Evolutionary conservation across 495 filamentous ascomycete genomes (phyloP).

Genomic region (Lasiosphaeria hispida): DNA sequence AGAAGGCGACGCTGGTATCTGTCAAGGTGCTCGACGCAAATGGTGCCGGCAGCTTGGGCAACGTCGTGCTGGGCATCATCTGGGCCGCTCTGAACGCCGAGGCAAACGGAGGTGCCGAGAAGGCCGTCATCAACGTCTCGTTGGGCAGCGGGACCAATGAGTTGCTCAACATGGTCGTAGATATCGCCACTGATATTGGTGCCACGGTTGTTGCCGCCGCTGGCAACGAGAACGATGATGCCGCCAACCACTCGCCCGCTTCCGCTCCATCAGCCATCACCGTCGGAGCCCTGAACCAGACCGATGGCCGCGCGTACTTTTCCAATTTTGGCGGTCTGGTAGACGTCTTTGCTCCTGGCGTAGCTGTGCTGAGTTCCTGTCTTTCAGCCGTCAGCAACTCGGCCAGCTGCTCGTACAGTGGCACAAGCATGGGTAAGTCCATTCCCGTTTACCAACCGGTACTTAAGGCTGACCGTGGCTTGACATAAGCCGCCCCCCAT

Average conservation of each 20-base stretch:
- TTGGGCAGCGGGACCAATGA: conserved; percentile 53
- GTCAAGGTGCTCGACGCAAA: conserved; percentile 60
- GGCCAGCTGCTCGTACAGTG: conserved; percentile 42
- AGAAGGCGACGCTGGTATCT: conserved; percentile 58
- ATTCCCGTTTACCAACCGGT: not conserved
- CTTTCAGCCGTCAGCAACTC: conserved; percentile 20
- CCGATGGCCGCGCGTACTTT: conserved; percentile 48
- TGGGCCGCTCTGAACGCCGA: conserved; percentile 52
- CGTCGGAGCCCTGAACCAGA: conserved; percentile 51
- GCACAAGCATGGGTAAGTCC: conserved; percentile 42
- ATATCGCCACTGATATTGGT: conserved; percentile 45
- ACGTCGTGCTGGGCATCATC: conserved; percentile 53
- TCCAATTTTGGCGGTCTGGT: conserved; percentile 59
- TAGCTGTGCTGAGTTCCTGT: conserved; percentile 35
- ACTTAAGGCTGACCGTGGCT: not conserved
- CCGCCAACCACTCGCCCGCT: conserved; percentile 48
- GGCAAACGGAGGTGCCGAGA: conserved; percentile 30
- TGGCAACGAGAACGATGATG: conserved; percentile 46
- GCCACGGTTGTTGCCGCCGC: conserved; percentile 53
- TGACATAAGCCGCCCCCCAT: conserved; percentile 48
- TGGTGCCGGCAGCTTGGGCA: conserved; percentile 40
- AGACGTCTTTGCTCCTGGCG: conserved; percentile 61
- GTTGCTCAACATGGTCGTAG: conserved; percentile 52
- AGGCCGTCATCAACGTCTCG: conserved; percentile 53
- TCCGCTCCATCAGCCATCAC: conserved; percentile 56